Evolutionary conservation across 73 alveolate species (phyloP).

Genomic region (Symbiodinium pilosum): DNA sequence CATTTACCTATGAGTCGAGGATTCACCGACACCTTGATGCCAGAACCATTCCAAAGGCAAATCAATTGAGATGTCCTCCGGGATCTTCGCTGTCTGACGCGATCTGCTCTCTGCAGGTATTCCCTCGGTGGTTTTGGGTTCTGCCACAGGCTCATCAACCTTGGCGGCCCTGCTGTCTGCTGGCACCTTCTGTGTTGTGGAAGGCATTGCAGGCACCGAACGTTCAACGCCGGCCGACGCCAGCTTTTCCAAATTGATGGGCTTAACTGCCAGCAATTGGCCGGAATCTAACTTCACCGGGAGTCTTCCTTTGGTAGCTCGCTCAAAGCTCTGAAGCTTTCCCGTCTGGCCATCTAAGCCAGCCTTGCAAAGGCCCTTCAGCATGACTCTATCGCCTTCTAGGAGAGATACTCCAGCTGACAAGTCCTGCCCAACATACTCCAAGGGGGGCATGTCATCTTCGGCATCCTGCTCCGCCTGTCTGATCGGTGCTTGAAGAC

Average conservation of each 20-base stretch:
- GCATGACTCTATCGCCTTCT: conserved; percentile 60
- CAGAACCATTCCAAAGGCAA: too few relatives aligned
- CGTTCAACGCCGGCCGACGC: too few relatives aligned
- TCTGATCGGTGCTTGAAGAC: background rate
- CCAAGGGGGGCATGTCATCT: conserved; percentile 57
- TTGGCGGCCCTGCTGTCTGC: too few relatives aligned
- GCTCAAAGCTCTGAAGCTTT: conserved; percentile 44
- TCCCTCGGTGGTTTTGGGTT: background rate
- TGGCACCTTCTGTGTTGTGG: too few relatives aligned
- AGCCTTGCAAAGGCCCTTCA: conserved; percentile 60
- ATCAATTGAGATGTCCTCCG: too few relatives aligned
- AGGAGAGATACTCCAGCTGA: conserved; percentile 38
- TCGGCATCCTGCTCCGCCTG: background rate
- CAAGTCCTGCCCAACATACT: conserved; percentile 64
- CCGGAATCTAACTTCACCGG: conserved; percentile 80
- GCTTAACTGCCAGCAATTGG: conserved; percentile 50
- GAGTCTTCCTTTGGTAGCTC: conserved; percentile 64
- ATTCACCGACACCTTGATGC: too few relatives aligned
- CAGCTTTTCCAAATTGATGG: conserved; percentile 24
- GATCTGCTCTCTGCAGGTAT: background rate
- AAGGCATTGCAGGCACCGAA: background rate
- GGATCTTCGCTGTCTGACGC: background rate
- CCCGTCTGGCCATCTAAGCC: conserved; percentile 64
- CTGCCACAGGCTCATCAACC: too few relatives aligned
- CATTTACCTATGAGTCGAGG: too few relatives aligned